Percentiles rank a stretch among this genome's conserved stretches.
These are phyloP conservation scores for Phytophthora cajani DNA, from an alignment of 352 stramenopile species.

Conservation along the genomic window DNA sequence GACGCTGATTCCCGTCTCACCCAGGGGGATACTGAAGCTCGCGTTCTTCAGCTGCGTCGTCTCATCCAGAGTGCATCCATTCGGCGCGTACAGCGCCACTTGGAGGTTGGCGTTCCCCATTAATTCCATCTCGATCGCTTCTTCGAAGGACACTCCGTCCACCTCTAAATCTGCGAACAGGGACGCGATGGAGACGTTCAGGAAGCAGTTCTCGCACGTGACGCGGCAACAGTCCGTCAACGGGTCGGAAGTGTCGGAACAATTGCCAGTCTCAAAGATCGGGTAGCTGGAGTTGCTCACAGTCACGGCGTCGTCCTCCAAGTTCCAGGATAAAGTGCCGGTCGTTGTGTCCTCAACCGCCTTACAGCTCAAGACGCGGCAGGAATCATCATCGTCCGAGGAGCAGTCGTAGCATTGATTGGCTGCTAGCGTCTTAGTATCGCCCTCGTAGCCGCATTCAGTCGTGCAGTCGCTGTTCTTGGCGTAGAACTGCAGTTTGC, in stretches of 20 bases:
- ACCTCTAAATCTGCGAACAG: conserved; percentile 32
- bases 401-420: conserved; percentile 33
- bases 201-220: conserved; percentile 36
- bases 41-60: conserved; percentile 33
- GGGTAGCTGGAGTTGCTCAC: conserved; percentile 28
- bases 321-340: conserved; percentile 27
- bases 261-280: conserved; percentile 30
- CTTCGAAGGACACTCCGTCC: conserved; percentile 10
- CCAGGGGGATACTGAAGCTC: conserved; percentile 27
- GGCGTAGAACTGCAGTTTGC: conserved; percentile 31
- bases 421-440: conserved; percentile 12
- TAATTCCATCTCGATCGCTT: conserved; percentile 32
- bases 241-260: conserved; percentile 22
- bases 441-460: conserved; percentile 26
- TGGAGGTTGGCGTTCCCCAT: conserved; percentile 30
- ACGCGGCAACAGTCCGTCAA: conserved; percentile 29
- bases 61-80: conserved; percentile 29
- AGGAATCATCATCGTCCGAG: conserved; percentile 10
- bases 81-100: conserved; percentile 29
- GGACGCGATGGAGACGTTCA: conserved; percentile 32
- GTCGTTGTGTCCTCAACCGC: conserved; percentile 7
- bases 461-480: conserved; percentile 26
- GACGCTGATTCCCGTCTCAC: conserved; percentile 29
- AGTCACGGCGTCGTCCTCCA: conserved; percentile 22
- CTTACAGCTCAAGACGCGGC: conserved; percentile 21